These are phyloP conservation scores for Pestalotiopsis fici DNA, from an alignment of 2,329 filamentous ascomycete species.

Conservation along the genomic window DNA sequence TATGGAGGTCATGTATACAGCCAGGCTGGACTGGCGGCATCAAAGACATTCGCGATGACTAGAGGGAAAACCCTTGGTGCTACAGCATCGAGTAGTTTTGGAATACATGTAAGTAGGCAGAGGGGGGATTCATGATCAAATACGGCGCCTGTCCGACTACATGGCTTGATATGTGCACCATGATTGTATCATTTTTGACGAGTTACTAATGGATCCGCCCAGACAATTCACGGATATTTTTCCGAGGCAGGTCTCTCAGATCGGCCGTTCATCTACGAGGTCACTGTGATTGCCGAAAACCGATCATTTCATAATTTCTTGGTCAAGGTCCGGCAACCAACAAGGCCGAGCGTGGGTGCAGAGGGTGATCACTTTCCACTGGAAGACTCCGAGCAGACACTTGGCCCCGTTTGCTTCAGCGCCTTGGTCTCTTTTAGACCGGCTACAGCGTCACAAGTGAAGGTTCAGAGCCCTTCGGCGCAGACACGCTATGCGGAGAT, in stretches of 20 bases:
- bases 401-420: conserved; percentile 48
- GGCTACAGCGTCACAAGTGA: conserved; percentile 33
- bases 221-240: conserved; percentile 60
- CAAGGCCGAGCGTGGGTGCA: conserved; percentile 35
- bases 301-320: conserved; percentile 50
- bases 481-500: conserved; percentile 45
- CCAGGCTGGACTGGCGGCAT: conserved; percentile 40
- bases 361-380: conserved; percentile 35
- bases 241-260: conserved; percentile 46
- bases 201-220: conserved; percentile 10
- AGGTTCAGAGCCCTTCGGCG: conserved; percentile 39
- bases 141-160: neutral
- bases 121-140: neutral
- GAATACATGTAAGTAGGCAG: conserved; percentile 40
- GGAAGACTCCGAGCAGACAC: conserved; percentile 38
- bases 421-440: conserved; percentile 55
- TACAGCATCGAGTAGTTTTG: conserved; percentile 21
- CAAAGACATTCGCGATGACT: conserved; percentile 30
- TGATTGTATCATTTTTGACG: neutral
- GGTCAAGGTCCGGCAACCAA: conserved; percentile 50
- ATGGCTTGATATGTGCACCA: conserved; percentile 3
- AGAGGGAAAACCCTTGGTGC: conserved; percentile 16
- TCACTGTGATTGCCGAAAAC: conserved; percentile 43
- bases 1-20: conserved; percentile 48
- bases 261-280: conserved; percentile 55